phyloP scores from a whole-genome alignment of 768 basidiomycete genomes.

The Kwoniella bestiolae region DNA sequence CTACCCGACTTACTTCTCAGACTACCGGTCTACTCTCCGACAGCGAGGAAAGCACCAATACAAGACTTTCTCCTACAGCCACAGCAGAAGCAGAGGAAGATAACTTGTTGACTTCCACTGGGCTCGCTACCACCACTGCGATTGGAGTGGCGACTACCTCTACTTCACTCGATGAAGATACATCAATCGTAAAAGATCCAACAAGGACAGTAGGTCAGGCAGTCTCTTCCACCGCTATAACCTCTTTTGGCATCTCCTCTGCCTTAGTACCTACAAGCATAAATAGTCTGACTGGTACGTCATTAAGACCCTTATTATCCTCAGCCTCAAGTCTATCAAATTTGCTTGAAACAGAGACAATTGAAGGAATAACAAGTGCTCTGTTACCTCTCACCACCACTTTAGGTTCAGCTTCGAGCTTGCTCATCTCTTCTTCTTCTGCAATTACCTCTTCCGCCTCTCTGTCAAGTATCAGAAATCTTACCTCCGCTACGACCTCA shows the following conservation, averaged over 20 bases:
- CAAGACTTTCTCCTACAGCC: neutral
- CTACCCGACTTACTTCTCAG: neutral
- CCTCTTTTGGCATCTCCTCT: neutral
- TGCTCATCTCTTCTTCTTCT: neutral
- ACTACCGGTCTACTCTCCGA: too few species aligned
- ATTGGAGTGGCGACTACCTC: neutral
- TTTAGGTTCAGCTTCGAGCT: neutral
- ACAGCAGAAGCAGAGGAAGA: neutral
- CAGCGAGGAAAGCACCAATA: too few species aligned
- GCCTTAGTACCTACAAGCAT: neutral
- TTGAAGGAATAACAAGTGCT: neutral
- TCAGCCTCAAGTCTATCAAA: neutral
- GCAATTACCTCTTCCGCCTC: neutral
- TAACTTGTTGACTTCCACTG: neutral
- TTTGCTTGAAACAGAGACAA: neutral
- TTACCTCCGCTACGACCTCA: neutral
- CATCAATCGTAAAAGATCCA: neutral
- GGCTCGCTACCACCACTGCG: neutral
- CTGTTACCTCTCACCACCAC: neutral
- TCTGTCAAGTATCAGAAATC: neutral
- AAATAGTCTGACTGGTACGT: slow-evolving; percentile 1
- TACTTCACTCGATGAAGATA: neutral
- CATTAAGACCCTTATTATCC: neutral
- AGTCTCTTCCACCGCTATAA: neutral
- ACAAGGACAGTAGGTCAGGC: slow-evolving; percentile 4